A percentile compares a stretch with the other conserved stretches of the same genome.
Conservation (phyloP, 192 early-diverging fungal species). For the Backusella liffmaniae region DNA sequence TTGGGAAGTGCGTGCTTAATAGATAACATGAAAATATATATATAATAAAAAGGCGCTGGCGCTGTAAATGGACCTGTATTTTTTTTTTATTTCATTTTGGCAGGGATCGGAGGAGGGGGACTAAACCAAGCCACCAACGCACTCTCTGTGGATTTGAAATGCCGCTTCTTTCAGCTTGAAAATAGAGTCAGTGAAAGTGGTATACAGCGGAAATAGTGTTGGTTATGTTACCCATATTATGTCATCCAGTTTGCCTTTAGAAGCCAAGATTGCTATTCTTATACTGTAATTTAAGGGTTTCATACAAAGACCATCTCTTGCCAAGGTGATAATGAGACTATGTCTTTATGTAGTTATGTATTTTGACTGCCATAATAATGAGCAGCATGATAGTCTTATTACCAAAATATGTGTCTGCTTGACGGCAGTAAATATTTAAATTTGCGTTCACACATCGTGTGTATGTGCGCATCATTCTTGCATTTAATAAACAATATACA, state of each 20-base stretch:
- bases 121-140: background rate
- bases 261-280: too few species aligned
- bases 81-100: slow-evolving; percentile 8
- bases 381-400: too few species aligned
- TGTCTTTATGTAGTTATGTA: too few species aligned
- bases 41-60: background rate
- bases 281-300: too few species aligned
- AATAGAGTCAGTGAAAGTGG: too few species aligned
- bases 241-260: too few species aligned
- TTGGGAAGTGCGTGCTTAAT: slow-evolving; percentile 1
- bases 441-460: background rate
- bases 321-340: too few species aligned
- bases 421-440: background rate
- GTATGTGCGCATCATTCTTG: slow-evolving; percentile 2
- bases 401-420: background rate
- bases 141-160: background rate
- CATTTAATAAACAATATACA: background rate
- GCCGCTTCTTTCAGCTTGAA: background rate
- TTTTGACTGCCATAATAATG: too few species aligned
- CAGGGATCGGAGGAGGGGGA: slow-evolving; percentile 5
- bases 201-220: too few species aligned
- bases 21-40: background rate
- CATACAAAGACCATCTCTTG: too few species aligned
- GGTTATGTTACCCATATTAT: too few species aligned
- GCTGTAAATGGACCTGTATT: background rate